phyloP scores from a whole-genome alignment of 805 yeast genomes.

The Henningerozyma blattae region DNA sequence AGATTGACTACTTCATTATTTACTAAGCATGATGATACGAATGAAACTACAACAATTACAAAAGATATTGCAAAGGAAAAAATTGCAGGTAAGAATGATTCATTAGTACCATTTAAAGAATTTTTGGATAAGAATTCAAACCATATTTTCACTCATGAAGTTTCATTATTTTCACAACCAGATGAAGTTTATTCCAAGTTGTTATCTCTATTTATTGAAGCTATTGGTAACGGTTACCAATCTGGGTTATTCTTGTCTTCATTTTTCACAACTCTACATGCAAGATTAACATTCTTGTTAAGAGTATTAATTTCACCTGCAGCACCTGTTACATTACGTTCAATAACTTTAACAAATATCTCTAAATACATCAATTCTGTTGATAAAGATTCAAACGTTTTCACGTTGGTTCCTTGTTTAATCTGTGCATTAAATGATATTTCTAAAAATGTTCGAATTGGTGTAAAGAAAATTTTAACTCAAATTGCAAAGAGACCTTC shows the following conservation, averaged over 20 bases:
- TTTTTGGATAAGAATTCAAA: conserved; percentile 20
- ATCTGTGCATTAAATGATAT: conserved; percentile 41
- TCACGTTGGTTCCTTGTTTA: conserved; percentile 48
- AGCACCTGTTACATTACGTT: conserved; percentile 46
- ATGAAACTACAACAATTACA: conserved; percentile 21
- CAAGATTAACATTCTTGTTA: conserved; percentile 44
- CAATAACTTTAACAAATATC: conserved; percentile 34
- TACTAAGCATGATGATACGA: conserved; percentile 9
- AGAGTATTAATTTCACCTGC: conserved; percentile 45
- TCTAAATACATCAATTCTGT: conserved; percentile 23
- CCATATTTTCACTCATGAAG: conserved; percentile 19
- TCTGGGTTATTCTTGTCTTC: conserved; percentile 24
- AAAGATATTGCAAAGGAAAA: conserved; percentile 20
- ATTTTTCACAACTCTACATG: conserved; percentile 29
- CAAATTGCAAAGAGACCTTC: conserved; percentile 28
- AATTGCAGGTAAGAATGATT: conserved; percentile 12
- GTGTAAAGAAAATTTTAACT: conserved; percentile 28
- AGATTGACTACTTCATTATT: conserved; percentile 52
- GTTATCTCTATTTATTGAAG: conserved; percentile 31
- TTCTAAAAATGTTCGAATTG: conserved; percentile 38
- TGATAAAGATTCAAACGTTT: conserved; percentile 30
- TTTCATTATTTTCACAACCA: conserved; percentile 22
- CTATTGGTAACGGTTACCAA: conserved; percentile 28
- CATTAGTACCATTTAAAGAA: conserved; percentile 19
- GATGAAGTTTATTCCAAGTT: conserved; percentile 32